Evolutionary conservation across 2,329 filamentous ascomycete species (phyloP), one percentile per base, ranked within the genome.

Genomic region (Microcera coccophila): DNA sequence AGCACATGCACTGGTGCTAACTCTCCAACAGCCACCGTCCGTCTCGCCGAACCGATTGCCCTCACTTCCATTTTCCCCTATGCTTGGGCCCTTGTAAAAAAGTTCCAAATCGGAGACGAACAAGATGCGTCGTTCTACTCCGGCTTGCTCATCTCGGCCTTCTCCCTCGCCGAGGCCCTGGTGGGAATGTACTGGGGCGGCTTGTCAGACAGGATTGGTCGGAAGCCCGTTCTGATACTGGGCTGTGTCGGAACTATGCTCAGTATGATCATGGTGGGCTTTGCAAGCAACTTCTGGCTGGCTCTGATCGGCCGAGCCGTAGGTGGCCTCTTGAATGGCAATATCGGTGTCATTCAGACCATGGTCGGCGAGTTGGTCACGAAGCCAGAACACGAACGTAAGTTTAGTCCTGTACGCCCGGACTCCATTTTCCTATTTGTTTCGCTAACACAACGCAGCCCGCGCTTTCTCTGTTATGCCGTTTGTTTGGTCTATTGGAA

Each of bases 31-130:
- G 90, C 89, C 64, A 88, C 95, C 73, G 90, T 94, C 62, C 88
- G 90, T 50, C 81, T 96, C 54, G 87, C 90, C 40, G 90, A 96
- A 67, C 90, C 90, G 17, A 91, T 96, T 57, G 90, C 90, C 38
- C 78, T 96, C 51, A 95, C 90, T 2, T 93, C 87, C 60, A 93
- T 95, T 66, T 94, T 91, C 58, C 90, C 90, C 16, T 96, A 95
- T 66, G 87, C 87, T 47, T 94, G 86, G 85, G 78, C 85, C 47
- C 81, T 91, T 54, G 83, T 91, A 53, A 87, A 87, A 66, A 75
- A 81, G 55, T 89, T 89, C 65, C 61, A 87, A 31, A 75, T 90
- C 54, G 86, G 84, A 49, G 76, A 79, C 55, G 79, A 82, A 53
- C 72, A 79, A 67, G 80, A 90, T 79, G 87, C 87, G 47, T 94